Base-by-base conservation (phyloP, 2,329 filamentous ascomycete species). In the Cephalotrichum gorgonifer region DNA sequence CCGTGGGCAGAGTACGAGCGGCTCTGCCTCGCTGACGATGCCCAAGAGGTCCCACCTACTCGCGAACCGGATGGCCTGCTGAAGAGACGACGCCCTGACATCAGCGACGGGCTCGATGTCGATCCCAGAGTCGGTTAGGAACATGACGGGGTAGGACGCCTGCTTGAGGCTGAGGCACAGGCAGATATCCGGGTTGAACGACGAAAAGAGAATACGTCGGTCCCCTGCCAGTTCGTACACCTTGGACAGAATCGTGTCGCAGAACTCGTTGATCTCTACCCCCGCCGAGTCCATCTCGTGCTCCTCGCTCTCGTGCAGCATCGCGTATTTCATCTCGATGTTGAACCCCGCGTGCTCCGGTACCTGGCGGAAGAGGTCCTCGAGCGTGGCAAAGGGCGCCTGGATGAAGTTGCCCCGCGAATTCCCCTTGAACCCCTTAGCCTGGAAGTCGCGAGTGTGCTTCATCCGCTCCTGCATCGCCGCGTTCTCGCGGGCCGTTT, bases 301-400 rank as follows among this genome's bases (percentile, higher is more conserved):
- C 63, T 94, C 87, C 64, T 96, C 88, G 51, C 82, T 88, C 72
- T 98, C 94, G 63, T 91, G 85, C 39, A 98, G 79, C 90, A 97
- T 97, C 5, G 93, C 93, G 62, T 98, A 98, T 68, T 98, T 97
- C 78, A 98, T 86, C 71, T 98, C 93, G 57, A 98, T 95, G 66
- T 98, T 97, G 76, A 98, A 98, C 14, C 93, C 90, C 22, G 95
- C 86, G 14, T 79, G 75, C 54, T 85, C 78, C 0, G 89, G 88
- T 0, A 98, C 71, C 60, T 90, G 84, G 58, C 79, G 78, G 69
- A 98, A 96, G 62, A 97, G 82, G 53, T 96, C 88, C 64, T 96
- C 89, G 4, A 98, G 74, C 0, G 93, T 98, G 7, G 91, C 90
- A 67, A 98, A 98, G 0, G 91, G 89, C 0, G 87, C 88, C 63